Conservation (phyloP, 495 filamentous ascomycete species). For the Tuber indicum region DNA sequence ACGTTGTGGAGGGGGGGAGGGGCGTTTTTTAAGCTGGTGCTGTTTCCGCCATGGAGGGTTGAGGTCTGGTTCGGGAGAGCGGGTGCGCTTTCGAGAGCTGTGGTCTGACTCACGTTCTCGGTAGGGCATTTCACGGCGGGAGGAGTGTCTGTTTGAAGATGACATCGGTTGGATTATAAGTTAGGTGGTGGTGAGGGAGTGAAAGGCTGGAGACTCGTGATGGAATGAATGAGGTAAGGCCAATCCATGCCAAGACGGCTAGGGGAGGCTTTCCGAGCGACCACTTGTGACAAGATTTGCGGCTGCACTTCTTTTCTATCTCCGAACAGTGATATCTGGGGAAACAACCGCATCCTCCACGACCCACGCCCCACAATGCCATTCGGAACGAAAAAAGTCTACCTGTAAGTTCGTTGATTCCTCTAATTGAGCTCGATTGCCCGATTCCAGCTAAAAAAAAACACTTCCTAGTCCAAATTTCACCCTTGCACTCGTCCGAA, state of each 20-base stretch:
- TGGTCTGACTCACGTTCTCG: constrained; percentile 14
- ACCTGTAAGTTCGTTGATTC: constrained; percentile 52
- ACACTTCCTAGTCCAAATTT: constrained; percentile 60
- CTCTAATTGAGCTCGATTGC: background rate
- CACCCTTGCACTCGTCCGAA: constrained; percentile 66
- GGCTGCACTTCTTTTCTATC: background rate
- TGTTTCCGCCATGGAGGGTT: constrained; percentile 24
- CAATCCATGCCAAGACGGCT: background rate
- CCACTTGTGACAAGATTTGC: background rate
- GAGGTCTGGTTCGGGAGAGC: constrained; percentile 17
- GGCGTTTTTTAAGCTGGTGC: constrained; percentile 9
- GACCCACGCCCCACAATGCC: constrained; percentile 22
- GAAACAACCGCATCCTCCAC: constrained; percentile 8
- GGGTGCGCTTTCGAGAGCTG: constrained; percentile 19
- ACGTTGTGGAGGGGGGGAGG: constrained; percentile 12
- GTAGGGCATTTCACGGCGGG: constrained; percentile 31
- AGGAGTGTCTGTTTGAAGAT: background rate
- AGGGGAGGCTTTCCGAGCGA: background rate
- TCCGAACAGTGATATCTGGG: background rate
- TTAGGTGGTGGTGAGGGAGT: background rate
- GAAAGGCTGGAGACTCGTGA: background rate
- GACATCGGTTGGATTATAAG: background rate
- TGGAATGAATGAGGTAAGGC: background rate
- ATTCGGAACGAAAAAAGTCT: constrained; percentile 58
- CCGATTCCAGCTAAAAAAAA: constrained; percentile 7